Percentiles rank a stretch among this genome's conserved stretches.
These are phyloP conservation scores for Penicillium manginii DNA, from an alignment of 495 filamentous ascomycete species.

Conservation along the genomic window DNA sequence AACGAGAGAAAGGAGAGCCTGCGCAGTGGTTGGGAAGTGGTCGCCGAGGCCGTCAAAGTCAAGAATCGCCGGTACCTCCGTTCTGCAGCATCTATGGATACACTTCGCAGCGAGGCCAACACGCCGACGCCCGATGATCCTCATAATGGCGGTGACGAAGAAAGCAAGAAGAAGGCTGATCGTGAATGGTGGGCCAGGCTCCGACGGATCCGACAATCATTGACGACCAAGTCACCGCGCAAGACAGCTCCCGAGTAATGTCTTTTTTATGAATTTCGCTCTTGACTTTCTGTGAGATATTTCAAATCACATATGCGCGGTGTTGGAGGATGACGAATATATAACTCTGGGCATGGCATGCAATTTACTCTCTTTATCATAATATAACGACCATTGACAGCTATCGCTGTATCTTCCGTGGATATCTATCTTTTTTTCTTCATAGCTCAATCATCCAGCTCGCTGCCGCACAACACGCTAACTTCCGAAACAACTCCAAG, in stretches of 20 bases:
- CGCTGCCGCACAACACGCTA: no score
- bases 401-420: no score
- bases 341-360: neutral
- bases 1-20: conserved; percentile 36
- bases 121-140: conserved; percentile 33
- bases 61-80: conserved; percentile 43
- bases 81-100: conserved; percentile 30
- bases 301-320: neutral
- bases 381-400: no score
- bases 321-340: neutral
- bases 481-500: no score
- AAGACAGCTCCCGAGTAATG: conserved; percentile 25
- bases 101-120: conserved; percentile 27
- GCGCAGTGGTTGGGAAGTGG: conserved; percentile 51
- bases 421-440: no score
- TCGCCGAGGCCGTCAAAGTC: conserved; percentile 44
- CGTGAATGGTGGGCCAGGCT: conserved; percentile 58
- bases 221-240: conserved; percentile 46
- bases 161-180: conserved; percentile 47
- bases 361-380: no score
- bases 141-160: conserved; percentile 35
- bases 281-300: neutral
- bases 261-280: neutral
- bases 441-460: no score
- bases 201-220: conserved; percentile 50